A percentile compares a stretch with the other conserved stretches of the same genome.
Evolutionary conservation across 306 rosid genomes (phyloP).

Genomic region (Cicer yamashitae): DNA sequence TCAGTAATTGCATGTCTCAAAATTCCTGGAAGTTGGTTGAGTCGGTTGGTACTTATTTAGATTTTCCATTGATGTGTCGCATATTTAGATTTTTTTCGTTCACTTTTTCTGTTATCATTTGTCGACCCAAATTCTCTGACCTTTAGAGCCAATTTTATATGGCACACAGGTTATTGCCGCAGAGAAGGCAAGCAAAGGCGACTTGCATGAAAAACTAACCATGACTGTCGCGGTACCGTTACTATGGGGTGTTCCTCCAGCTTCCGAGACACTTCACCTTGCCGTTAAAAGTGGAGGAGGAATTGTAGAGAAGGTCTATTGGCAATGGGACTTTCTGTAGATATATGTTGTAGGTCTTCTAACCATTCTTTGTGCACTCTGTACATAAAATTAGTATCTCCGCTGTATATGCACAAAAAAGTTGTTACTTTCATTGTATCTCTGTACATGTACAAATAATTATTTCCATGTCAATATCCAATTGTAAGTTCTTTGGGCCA

Average conservation of each 20-base stretch:
- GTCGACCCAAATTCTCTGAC: conserved; percentile 23
- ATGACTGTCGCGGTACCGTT: conserved; percentile 98
- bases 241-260: conserved; percentile 99
- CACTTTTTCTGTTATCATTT: neutral
- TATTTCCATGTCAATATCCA: conserved; percentile 36
- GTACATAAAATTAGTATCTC: conserved; percentile 64
- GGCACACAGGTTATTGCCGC: conserved; percentile 79
- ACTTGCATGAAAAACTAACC: conserved; percentile 88
- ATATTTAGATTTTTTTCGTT: neutral
- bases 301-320: conserved; percentile 90
- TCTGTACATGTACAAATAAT: conserved; percentile 25
- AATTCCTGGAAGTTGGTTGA: neutral
- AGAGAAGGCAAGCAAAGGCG: conserved; percentile 86
- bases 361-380: conserved; percentile 73
- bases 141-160: conserved; percentile 11
- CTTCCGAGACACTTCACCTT: conserved; percentile 89
- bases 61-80: neutral
- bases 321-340: conserved; percentile 97
- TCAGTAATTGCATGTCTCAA: neutral
- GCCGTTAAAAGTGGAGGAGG: conserved; percentile 99
- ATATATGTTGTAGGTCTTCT: conserved; percentile 48
- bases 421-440: conserved; percentile 6
- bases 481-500: conserved; percentile 9
- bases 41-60: conserved; percentile 5
- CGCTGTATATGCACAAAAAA: conserved; percentile 48